Base-by-base conservation (phyloP, 2,329 filamentous ascomycete genomes). In the Escovopsis sp. region DNA sequence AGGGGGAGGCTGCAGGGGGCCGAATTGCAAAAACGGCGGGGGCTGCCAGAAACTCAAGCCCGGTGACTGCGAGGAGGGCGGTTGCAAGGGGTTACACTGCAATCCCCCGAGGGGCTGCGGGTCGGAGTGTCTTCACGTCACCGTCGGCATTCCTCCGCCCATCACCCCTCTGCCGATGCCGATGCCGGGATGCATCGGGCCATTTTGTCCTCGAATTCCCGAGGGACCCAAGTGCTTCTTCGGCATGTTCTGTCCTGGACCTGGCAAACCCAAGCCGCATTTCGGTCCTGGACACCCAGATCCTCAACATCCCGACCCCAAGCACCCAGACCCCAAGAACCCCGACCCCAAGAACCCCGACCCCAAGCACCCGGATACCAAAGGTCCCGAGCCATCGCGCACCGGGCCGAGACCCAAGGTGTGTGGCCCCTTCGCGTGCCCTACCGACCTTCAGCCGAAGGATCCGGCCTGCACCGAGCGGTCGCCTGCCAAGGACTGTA, bases 21-120 rank as follows among this genome's bases (percentile, higher is more conserved):
- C 17, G 7, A 27, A 34, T 9, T 41, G 39, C 11, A 19, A 25
- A 30, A 15, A 13, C 4, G 38, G 18, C 15, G 38, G 38, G 10
- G 28, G 31, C 19, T 39, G 38, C 34, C 29, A 8, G 14, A 33
- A 33, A 5, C 23, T 29, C 13, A 33, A 28, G 26, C 36, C 36
- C 14, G 39, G 36, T 15, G 16, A 25, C 14, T 41, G 39, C 23
- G 34, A 39, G 18, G 30, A 35, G 4, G 39, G 39, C 15, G 39
- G 34, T 16, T 41, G 39, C 33, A 27, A 27, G 10, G 37, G 37
- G 5, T 29, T 29, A 16, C 26, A 31, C 15, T 34, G 36, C 16
- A n/a, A 33, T 25, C 13, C 11, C 11, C 11, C 6, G 2, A 26
- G 30, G 3, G 29, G 27, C 27, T 34, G 17, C 32, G 36, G 27